These are phyloP conservation scores for Phytophthora pini DNA, from an alignment of 352 stramenopile species.

Conservation along the genomic window DNA sequence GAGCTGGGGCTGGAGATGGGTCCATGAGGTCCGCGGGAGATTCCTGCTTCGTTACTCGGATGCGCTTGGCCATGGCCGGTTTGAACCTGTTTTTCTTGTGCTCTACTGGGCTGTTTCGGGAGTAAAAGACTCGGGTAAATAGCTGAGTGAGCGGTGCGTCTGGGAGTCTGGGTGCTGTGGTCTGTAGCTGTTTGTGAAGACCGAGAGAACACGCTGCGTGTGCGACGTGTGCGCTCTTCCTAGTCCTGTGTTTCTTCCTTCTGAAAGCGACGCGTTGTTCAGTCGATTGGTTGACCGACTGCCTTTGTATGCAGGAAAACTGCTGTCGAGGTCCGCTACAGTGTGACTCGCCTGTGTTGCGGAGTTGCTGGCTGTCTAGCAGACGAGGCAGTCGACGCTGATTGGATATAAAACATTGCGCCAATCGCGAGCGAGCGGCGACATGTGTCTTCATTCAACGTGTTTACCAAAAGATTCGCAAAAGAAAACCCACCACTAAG, in stretches of 20 bases:
- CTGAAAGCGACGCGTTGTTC: constrained; percentile 17
- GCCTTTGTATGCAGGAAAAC: constrained; percentile 35
- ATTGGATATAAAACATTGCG: constrained; percentile 23
- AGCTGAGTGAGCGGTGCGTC: constrained; percentile 11
- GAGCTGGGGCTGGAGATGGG: neutral
- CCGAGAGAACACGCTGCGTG: constrained; percentile 10
- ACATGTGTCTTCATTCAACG: constrained; percentile 4
- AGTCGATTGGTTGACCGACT: constrained; percentile 51
- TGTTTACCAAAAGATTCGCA: constrained; percentile 10
- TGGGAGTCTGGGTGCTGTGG: constrained; percentile 5
- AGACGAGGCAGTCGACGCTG: constrained; percentile 10
- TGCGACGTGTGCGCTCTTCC: constrained; percentile 23
- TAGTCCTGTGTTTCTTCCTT: constrained; percentile 36
- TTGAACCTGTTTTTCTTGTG: constrained; percentile 14
- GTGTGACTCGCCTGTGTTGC: constrained; percentile 8
- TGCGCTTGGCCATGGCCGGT: constrained; percentile 68
- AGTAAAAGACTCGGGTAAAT: neutral
- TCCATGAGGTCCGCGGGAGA: constrained; percentile 5
- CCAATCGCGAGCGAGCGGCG: constrained; percentile 19
- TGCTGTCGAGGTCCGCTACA: constrained; percentile 8
- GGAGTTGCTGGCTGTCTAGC: constrained; percentile 19
- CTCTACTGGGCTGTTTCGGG: constrained; percentile 12
- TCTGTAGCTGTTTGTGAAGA: constrained; percentile 8
- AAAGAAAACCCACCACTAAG: neutral
- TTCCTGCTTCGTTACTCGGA: constrained; percentile 52